phyloP scores from a whole-genome alignment of 495 filamentous ascomycete genomes.

The Aspergillus campestris region DNA sequence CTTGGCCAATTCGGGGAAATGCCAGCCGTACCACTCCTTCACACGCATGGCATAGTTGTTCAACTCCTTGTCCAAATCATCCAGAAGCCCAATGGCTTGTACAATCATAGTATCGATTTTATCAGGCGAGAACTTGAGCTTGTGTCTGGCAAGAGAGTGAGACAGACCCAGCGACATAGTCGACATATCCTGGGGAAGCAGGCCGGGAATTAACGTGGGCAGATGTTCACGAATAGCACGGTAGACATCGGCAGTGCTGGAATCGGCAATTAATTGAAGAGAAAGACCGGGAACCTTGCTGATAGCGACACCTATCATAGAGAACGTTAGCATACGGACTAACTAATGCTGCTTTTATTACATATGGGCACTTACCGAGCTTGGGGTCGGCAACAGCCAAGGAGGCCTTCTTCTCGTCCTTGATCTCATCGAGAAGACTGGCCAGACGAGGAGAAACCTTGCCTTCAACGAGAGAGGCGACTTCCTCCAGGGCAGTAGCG shows the following conservation, averaged over 20 bases:
- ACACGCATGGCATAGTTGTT: slow-evolving; percentile 99
- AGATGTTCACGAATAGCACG: slow-evolving; percentile 89
- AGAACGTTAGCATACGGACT: neutral
- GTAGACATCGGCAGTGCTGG: slow-evolving; percentile 77
- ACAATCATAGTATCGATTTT: slow-evolving; percentile 99
- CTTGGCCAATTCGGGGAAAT: slow-evolving; percentile 94
- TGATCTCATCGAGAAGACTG: slow-evolving; percentile 74
- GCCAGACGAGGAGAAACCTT: slow-evolving; percentile 92
- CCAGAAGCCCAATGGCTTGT: slow-evolving; percentile 86
- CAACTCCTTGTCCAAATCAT: slow-evolving; percentile 96
- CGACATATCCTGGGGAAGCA: slow-evolving; percentile 73
- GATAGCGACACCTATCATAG: slow-evolving; percentile 64
- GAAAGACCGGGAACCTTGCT: slow-evolving; percentile 82
- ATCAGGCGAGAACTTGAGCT: slow-evolving; percentile 96
- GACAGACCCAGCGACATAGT: slow-evolving; percentile 94
- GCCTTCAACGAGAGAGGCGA: slow-evolving; percentile 76
- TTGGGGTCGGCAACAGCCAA: slow-evolving; percentile 93
- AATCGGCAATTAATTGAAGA: slow-evolving; percentile 80
- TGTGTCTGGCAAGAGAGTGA: slow-evolving; percentile 95
- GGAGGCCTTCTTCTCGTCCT: slow-evolving; percentile 95
- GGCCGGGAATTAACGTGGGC: slow-evolving; percentile 80
- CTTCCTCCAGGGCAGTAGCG: slow-evolving; percentile 75
- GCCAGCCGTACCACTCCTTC: slow-evolving; percentile 99
- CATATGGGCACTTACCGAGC: slow-evolving; percentile 51
- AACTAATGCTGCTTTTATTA: neutral